Base-by-base conservation (phyloP, 2,329 filamentous ascomycete species). In the Apiospora sp. region DNA sequence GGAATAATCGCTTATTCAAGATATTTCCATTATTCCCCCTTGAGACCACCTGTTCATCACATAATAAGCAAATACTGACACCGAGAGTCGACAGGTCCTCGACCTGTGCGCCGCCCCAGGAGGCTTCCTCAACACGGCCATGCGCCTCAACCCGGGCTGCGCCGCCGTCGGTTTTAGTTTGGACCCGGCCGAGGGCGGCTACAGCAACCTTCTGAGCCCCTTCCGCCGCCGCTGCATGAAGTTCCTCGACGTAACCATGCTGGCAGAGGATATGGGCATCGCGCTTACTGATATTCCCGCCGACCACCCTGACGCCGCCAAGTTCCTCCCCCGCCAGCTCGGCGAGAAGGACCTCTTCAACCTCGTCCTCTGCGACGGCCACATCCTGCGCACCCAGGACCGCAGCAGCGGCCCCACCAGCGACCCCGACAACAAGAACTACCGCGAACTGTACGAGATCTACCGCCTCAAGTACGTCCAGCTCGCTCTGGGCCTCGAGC, bases 71-170 rank as follows among this genome's bases (percentile, higher is more conserved):
- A 30, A 30, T 30, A 30, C 27, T 30, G 27, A 30, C 27, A 30
- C 27, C 4, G 27, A 30, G 27, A 30, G 27, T 30, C 27, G 27
- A 30, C 2, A 30, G 27, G 27, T 90, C 27, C 83, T 91, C 1
- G 88, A 91, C 74, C 81, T 89, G 73, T 89, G 88, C 77, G 85
- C 87, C 81, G 88, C 88, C 0, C 88, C 88, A 0, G 88, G 88
- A 5, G 88, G 86, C 1, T 91, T 88, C 74, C 78, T 86, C 3
- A 73, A 75, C 0, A 79, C 78, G 12, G 82, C 82, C 0, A 74
- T 88, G 37, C 48, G 77, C 4, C 73, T 75, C 14, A 86, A 85
- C 68, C 83, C 79, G 0, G 46, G 68, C 0, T 80, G 85, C 3
- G 71, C 41, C 0, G 78, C 78, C 24, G 76, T 82, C 1, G 83